Evolutionary conservation across 75 land plant species (phyloP).

Genomic region (Selaginella moellendorffii): DNA sequence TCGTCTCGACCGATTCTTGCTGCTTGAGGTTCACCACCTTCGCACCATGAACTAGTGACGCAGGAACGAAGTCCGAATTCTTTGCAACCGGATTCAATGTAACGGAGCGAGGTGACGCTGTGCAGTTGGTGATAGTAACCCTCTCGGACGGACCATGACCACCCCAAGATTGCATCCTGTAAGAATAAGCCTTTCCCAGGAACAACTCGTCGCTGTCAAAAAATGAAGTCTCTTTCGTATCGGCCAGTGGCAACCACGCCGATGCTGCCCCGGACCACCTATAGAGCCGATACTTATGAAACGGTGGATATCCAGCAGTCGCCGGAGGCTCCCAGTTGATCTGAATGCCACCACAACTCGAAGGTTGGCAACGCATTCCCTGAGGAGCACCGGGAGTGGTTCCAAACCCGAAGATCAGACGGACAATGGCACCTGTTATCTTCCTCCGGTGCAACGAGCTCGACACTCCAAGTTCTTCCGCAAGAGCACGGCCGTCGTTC

Average conservation of each 20-base stretch:
- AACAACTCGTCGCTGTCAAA: slow-evolving; percentile 16
- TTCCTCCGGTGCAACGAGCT: slow-evolving; percentile 24
- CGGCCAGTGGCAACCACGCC: slow-evolving; percentile 23
- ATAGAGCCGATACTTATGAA: slow-evolving; percentile 25
- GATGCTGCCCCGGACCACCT: slow-evolving; percentile 17
- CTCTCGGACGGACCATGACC: slow-evolving; percentile 32
- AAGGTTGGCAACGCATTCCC: slow-evolving; percentile 10
- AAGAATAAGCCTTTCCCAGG: slow-evolving; percentile 13
- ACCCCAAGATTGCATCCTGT: slow-evolving; percentile 29
- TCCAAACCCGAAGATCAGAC: slow-evolving; percentile 28
- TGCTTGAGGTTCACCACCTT: not conserved
- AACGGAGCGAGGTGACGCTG: not conserved
- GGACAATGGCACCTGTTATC: slow-evolving; percentile 24
- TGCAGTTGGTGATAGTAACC: slow-evolving; percentile 9
- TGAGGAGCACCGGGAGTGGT: slow-evolving; percentile 16
- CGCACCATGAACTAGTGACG: not conserved
- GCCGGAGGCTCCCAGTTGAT: slow-evolving; percentile 20
- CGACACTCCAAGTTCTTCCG: slow-evolving; percentile 22
- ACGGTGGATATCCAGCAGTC: slow-evolving; percentile 21
- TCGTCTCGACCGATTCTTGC: not conserved
- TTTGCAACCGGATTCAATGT: slow-evolving; percentile 1
- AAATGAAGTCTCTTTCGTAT: slow-evolving; percentile 15
- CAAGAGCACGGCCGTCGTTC: slow-evolving; percentile 18
- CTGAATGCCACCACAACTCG: slow-evolving; percentile 19
- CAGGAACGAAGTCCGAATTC: not conserved